Evolutionary conservation across 2,329 filamentous ascomycete genomes (phyloP), one percentile per base, ranked within the genome.

Genomic region (Chrysoporthe puriensis): DNA sequence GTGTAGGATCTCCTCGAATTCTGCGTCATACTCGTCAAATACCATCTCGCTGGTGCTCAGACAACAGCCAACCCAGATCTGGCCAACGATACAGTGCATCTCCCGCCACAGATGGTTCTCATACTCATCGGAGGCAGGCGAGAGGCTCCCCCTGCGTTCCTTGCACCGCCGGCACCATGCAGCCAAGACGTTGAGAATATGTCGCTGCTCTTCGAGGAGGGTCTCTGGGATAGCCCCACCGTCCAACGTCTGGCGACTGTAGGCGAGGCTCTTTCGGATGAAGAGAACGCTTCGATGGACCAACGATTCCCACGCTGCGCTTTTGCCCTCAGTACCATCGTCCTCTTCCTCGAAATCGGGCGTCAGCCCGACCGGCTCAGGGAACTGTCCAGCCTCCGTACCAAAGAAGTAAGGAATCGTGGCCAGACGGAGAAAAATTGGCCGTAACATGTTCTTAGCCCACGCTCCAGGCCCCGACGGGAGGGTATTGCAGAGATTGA

Each of bases 401-500:
- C 69, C 66, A 16, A 69, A 66, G 26, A 66, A 68, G n/a, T 82
- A 79, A 57, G 82, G 75, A 42, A 81, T 77, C 7, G 77, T 78
- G 0, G 80, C 78, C 8, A 83, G 70, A 62, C 79, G 80, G 2
- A 83, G 76, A 66, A 82, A 83, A n/a, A 83, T 78, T 44, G 81
- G 81, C 4, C 80, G 79, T 3, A 83, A 75, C 36, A 80, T 75
- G 18, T 77, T 73, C 69, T 78, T 79, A 66, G 60, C 66, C 69
- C 69, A 70, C 14, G 63, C 61, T 26, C 21, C 60, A 6, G 74
- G 26, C 11, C 62, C 46, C 40, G 46, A 16, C 4, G 62, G 36
- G 36, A 50, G 32, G 63, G 43, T 70, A 8, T 73, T 71, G 57
- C 70, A 62, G 36, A 76, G 72, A 8, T 58, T 66, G 43, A 71